Evolutionary conservation across 768 basidiomycete species (phyloP).

Genomic region (Asterophora parasitica): DNA sequence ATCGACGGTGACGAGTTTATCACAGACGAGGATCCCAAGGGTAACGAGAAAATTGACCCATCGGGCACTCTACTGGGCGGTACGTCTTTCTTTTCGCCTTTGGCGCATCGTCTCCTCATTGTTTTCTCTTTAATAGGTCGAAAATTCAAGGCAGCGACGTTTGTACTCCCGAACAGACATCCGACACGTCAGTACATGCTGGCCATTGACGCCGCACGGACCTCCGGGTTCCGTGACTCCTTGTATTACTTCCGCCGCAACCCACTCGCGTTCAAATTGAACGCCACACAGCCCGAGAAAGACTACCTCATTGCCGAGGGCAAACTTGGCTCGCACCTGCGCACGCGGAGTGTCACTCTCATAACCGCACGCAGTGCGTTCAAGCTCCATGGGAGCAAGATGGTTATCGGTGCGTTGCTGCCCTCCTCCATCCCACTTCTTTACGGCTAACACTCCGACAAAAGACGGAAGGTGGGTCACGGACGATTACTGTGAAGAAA

Average conservation of each 20-base stretch:
- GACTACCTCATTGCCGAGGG: slow-evolving; percentile 87
- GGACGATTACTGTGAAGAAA: slow-evolving; percentile 96
- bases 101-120: slow-evolving; percentile 3
- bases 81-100: slow-evolving; percentile 30
- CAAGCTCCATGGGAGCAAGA: slow-evolving; percentile 91
- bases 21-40: slow-evolving; percentile 78
- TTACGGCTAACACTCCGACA: neutral
- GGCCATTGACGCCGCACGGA: slow-evolving; percentile 95
- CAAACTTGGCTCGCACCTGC: slow-evolving; percentile 83
- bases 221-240: slow-evolving; percentile 94
- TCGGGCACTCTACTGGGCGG: slow-evolving; percentile 83
- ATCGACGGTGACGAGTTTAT: slow-evolving; percentile 90
- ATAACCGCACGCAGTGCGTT: slow-evolving; percentile 90
- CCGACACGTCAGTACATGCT: slow-evolving; percentile 88
- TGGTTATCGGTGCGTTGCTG: slow-evolving; percentile 64
- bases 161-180: slow-evolving; percentile 80
- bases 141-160: slow-evolving; percentile 84
- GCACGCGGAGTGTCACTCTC: slow-evolving; percentile 89
- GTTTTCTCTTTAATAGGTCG: slow-evolving; percentile 49
- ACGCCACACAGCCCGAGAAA: slow-evolving; percentile 86
- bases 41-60: slow-evolving; percentile 87
- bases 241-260: slow-evolving; percentile 97
- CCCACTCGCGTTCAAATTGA: slow-evolving; percentile 83
- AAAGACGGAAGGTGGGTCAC: slow-evolving; percentile 88
- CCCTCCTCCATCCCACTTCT: neutral